phyloP scores from a whole-genome alignment of 176 grass and related monocot genomes.

The Lolium multiflorum region DNA sequence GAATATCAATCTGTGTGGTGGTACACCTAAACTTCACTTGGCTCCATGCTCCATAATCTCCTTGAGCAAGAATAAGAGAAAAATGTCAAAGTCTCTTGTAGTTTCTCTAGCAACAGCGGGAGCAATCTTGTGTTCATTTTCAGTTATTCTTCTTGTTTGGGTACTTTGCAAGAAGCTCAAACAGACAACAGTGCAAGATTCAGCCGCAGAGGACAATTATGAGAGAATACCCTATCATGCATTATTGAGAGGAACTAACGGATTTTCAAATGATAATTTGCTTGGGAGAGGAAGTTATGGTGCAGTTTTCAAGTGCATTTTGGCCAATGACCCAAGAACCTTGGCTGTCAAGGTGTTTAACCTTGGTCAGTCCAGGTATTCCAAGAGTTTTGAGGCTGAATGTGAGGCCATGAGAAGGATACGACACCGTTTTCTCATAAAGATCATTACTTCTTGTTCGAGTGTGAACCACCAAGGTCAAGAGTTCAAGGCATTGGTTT shows the following conservation, averaged over 20 bases:
- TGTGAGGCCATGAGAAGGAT: conserved; percentile 2
- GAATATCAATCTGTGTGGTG: not conserved
- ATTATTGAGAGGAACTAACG: not conserved
- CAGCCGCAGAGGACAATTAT: not conserved
- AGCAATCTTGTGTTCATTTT: not conserved
- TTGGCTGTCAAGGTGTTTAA: not conserved
- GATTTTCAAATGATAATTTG: not conserved
- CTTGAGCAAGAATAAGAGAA: not conserved
- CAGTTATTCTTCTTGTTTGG: not conserved
- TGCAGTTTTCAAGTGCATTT: not conserved
- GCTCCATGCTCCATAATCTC: not conserved
- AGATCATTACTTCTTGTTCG: not conserved
- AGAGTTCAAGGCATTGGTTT: not conserved
- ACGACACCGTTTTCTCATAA: not conserved
- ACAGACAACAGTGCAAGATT: not conserved
- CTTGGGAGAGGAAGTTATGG: not conserved
- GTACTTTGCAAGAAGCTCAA: not conserved
- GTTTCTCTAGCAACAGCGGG: not conserved
- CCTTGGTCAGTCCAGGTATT: not conserved
- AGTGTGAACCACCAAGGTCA: not conserved
- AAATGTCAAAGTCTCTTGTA: not conserved
- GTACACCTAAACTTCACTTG: not conserved
- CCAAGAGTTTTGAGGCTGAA: not conserved
- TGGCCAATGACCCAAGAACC: not conserved
- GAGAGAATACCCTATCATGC: not conserved